Evolutionary conservation across 768 basidiomycete species (phyloP).

Genomic region (Saitozyma sp.): DNA sequence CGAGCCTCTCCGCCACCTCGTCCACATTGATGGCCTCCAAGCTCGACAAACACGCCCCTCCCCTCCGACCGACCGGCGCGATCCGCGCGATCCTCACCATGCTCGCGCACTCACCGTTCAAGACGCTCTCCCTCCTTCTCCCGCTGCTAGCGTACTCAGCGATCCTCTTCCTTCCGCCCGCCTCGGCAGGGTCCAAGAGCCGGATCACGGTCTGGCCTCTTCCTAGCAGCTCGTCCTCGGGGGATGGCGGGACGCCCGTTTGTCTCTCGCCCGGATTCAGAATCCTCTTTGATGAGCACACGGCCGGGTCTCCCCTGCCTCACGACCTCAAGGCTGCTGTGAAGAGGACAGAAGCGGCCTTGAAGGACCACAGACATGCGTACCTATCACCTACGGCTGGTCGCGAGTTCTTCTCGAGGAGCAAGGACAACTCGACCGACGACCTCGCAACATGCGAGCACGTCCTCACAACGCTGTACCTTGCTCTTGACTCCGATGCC

Average conservation of each 20-base stretch:
- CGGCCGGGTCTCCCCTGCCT: too few species aligned
- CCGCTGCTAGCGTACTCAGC: too few species aligned
- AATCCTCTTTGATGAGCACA: too few species aligned
- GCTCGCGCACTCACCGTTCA: too few species aligned
- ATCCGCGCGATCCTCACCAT: neutral
- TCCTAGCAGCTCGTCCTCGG: too few species aligned
- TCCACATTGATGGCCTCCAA: constrained; percentile 1
- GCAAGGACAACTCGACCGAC: neutral
- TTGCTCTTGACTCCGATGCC: neutral
- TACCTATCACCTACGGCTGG: constrained; percentile 16
- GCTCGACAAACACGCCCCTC: neutral
- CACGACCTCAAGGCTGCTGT: too few species aligned
- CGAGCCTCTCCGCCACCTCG: constrained; percentile 1
- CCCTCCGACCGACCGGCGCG: neutral
- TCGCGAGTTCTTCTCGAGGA: constrained; percentile 8
- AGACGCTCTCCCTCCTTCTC: too few species aligned
- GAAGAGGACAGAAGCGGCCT: neutral
- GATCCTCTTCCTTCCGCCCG: too few species aligned
- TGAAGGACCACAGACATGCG: neutral
- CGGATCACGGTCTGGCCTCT: too few species aligned
- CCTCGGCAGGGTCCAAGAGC: too few species aligned
- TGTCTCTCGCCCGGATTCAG: too few species aligned
- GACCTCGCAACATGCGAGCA: neutral
- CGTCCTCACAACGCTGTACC: neutral
- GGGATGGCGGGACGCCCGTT: too few species aligned